Conservation (phyloP, 805 yeast genomes). For the Kluyveromyces aestuarii region DNA sequence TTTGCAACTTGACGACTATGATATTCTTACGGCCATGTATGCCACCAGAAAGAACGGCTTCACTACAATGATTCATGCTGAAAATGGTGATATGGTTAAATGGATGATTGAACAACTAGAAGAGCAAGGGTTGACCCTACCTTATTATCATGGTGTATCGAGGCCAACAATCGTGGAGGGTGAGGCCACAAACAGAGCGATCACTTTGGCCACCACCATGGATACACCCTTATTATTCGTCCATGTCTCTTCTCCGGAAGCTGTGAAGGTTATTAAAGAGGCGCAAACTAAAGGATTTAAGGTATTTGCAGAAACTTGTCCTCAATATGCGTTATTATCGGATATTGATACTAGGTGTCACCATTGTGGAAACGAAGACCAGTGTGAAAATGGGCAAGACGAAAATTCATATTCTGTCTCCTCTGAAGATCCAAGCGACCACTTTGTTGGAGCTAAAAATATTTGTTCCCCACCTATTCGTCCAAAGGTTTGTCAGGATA, state of each 20-base stretch:
- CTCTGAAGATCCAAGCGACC: conserved; percentile 18
- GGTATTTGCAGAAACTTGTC: conserved; percentile 43
- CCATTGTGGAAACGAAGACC: conserved; percentile 10
- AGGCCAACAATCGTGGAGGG: conserved; percentile 39
- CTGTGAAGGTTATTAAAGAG: conserved; percentile 32
- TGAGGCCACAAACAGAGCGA: conserved; percentile 42
- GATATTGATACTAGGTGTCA: conserved; percentile 27
- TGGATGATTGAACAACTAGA: conserved; percentile 34
- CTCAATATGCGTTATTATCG: conserved; percentile 39
- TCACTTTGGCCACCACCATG: conserved; percentile 34
- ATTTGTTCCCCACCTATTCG: conserved; percentile 44
- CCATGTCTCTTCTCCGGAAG: conserved; percentile 38
- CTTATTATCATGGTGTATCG: conserved; percentile 38
- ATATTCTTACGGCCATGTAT: conserved; percentile 31
- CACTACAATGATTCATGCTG: conserved; percentile 46
- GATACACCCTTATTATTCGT: conserved; percentile 40
- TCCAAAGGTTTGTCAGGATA: conserved; percentile 27
- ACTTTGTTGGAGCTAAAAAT: conserved; percentile 40
- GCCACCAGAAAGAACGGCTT: conserved; percentile 34
- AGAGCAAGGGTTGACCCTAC: conserved; percentile 31
- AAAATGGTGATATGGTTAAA: conserved; percentile 38
- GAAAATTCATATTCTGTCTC: neutral
- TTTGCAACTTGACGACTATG: conserved; percentile 33
- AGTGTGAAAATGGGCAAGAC: neutral
- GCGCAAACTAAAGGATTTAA: conserved; percentile 36